phyloP scores from a whole-genome alignment of 345 rosid genomes.

The Eucalyptus camaldulensis region DNA sequence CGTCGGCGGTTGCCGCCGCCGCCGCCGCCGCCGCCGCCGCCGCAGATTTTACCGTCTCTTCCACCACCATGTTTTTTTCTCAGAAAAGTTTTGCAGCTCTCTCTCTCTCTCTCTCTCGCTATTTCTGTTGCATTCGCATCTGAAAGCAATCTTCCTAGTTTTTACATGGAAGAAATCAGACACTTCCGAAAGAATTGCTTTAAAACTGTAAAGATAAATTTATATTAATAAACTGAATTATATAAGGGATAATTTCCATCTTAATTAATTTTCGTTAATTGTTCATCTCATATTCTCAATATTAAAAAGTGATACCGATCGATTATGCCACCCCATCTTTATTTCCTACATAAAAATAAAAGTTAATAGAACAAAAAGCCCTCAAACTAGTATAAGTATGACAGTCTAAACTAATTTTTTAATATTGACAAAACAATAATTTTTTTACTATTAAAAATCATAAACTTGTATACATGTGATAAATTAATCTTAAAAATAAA shows the following conservation, averaged over 20 bases:
- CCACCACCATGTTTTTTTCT: not conserved
- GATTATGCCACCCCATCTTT: not conserved
- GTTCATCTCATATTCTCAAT: not conserved
- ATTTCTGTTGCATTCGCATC: not conserved
- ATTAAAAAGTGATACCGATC: not conserved
- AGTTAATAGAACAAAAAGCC: no score
- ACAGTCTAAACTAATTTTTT: accelerated
- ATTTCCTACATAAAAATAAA: not conserved
- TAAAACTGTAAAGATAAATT: not conserved
- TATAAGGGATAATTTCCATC: not conserved
- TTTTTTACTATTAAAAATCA: no score
- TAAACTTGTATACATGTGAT: no score
- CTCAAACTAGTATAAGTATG: no score
- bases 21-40: not conserved
- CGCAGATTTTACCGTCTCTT: not conserved
- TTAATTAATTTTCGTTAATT: not conserved
- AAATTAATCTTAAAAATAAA: not conserved
- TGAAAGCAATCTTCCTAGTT: not conserved
- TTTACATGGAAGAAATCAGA: not conserved
- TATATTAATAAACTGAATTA: not conserved
- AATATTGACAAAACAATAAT: no score
- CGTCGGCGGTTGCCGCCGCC: not conserved
- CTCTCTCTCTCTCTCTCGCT: not conserved
- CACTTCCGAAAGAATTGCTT: not conserved
- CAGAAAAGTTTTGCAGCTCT: not conserved